Evolutionary conservation across 2,329 filamentous ascomycete species (phyloP).

Genomic region (Zalaria sp.): DNA sequence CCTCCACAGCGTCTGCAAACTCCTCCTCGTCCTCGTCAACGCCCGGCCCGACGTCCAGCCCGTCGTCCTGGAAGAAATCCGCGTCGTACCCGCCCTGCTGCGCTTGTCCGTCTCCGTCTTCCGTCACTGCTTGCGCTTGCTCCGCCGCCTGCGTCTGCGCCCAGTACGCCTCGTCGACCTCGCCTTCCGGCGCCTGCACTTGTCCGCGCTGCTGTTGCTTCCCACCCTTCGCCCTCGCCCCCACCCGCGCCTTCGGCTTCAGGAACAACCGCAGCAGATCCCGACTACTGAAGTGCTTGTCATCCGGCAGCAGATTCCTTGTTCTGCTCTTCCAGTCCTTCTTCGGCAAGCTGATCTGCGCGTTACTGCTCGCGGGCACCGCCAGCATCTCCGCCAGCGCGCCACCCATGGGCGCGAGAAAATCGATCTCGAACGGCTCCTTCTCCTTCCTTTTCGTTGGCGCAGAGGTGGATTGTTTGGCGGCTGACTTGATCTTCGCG

Average conservation of each 20-base stretch:
- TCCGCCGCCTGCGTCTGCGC: conserved; percentile 47
- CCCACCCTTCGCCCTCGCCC: conserved; percentile 39
- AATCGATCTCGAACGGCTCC: conserved; percentile 91
- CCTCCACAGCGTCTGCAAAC: conserved; percentile 69
- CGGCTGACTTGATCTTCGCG: conserved; percentile 66
- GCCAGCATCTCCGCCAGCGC: conserved; percentile 63
- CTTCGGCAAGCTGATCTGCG: conserved; percentile 73
- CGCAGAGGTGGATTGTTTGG: conserved; percentile 45
- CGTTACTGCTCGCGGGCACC: conserved; percentile 65
- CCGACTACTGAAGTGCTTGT: conserved; percentile 95
- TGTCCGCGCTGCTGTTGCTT: conserved; percentile 24
- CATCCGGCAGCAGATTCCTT: conserved; percentile 83
- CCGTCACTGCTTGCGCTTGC: conserved; percentile 17
- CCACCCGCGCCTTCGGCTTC: conserved; percentile 81
- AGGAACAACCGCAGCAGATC: conserved; percentile 82
- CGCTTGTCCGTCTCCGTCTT: conserved; percentile 38
- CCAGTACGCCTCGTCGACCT: conserved; percentile 96
- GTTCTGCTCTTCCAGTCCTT: conserved; percentile 93
- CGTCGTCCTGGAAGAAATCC: conserved; percentile 92
- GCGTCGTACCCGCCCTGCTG: conserved; percentile 77
- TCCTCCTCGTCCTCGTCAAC: conserved; percentile 57
- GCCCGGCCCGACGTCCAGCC: conserved; percentile 51
- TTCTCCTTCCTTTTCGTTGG: conserved; percentile 75
- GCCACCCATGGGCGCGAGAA: conserved; percentile 58
- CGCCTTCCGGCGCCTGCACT: conserved; percentile 49